phyloP scores from a whole-genome alignment of 164 flowering plant genomes.

The Warburgia ugandensis region DNA sequence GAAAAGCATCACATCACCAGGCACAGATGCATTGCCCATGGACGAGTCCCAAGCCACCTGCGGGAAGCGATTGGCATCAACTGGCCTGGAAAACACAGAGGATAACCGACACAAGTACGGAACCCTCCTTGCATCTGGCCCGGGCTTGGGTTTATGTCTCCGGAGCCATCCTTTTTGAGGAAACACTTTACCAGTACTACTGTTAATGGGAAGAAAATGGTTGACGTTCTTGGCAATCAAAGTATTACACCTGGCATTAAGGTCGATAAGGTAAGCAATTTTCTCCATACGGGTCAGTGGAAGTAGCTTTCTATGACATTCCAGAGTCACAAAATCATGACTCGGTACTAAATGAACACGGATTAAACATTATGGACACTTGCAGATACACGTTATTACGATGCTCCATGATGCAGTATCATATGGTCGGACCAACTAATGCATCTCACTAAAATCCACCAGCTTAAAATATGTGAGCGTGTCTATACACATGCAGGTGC shows the following conservation, averaged over 20 bases:
- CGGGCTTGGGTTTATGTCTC: constrained; percentile 14
- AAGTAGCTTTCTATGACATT: neutral
- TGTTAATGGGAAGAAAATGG: constrained; percentile 17
- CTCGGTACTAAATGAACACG: too few species aligned
- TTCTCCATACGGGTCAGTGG: neutral
- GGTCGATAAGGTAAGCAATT: constrained; percentile 13
- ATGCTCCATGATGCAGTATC: too few species aligned
- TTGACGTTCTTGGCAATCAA: constrained; percentile 10
- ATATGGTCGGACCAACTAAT: too few species aligned
- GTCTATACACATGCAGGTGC: too few species aligned
- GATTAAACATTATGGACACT: neutral
- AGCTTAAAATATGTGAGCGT: too few species aligned
- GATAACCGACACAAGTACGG: constrained; percentile 16
- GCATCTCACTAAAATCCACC: too few species aligned
- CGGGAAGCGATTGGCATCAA: constrained; percentile 14
- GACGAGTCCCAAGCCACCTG: constrained; percentile 17
- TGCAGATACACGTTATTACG: neutral
- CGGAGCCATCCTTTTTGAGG: constrained; percentile 9
- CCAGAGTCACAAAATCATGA: too few species aligned
- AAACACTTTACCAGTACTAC: constrained; percentile 12
- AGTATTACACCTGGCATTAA: constrained; percentile 18
- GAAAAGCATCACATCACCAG: constrained; percentile 17
- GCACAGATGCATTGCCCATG: constrained; percentile 12
- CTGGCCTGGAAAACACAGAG: constrained; percentile 15
- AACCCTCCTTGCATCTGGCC: constrained; percentile 10